Conservation (phyloP, 441 rosid species). For the Croton setiger region DNA sequence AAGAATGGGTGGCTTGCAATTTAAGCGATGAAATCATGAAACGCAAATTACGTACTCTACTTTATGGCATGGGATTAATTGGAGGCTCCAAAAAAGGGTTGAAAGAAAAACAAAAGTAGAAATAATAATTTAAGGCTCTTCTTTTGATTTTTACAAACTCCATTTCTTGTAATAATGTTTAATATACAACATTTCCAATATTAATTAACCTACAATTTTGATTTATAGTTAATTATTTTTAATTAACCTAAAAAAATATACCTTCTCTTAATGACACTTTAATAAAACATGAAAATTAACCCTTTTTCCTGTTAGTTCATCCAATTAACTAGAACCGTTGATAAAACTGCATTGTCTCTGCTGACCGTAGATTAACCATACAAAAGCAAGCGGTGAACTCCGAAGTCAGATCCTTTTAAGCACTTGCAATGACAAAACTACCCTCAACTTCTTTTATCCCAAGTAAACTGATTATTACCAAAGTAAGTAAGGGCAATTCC, state of each 20-base stretch:
- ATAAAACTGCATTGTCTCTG: background rate
- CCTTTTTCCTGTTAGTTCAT: too few species aligned
- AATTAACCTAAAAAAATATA: too few species aligned
- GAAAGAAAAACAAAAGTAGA: background rate
- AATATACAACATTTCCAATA: too few species aligned
- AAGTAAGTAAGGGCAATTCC: slow-evolving; percentile 6
- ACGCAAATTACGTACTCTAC: background rate
- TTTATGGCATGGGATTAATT: background rate
- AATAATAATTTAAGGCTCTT: background rate
- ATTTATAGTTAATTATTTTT: too few species aligned
- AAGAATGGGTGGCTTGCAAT: background rate
- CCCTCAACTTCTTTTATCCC: background rate
- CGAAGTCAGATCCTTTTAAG: background rate
- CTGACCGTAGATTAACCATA: background rate
- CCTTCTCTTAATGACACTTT: too few species aligned
- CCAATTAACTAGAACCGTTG: background rate
- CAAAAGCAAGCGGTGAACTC: background rate
- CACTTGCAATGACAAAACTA: slow-evolving; percentile 1
- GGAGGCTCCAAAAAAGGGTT: background rate
- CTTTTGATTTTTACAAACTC: slow-evolving; percentile 12
- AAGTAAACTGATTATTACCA: background rate
- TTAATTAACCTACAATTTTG: too few species aligned
- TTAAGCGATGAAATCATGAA: background rate
- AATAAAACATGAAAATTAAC: too few species aligned
- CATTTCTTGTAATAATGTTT: slow-evolving; percentile 8